phyloP scores from a whole-genome alignment of 73 alveolate species.

The Blepharisma stoltei region DNA sequence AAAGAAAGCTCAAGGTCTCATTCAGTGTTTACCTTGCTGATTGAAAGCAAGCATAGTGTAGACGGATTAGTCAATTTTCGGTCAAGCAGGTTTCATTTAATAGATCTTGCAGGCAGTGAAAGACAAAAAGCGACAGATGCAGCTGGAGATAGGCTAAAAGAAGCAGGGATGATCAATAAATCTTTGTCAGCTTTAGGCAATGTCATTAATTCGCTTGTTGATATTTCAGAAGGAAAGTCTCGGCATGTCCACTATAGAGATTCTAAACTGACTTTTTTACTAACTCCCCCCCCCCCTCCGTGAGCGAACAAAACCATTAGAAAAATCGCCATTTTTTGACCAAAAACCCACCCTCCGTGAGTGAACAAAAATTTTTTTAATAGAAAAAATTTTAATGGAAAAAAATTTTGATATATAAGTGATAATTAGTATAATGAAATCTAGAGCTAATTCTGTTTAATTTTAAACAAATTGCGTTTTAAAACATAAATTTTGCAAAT shows the following conservation, averaged over 20 bases:
- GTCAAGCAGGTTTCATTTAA: conserved; percentile 61
- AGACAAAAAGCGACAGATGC: conserved; percentile 74
- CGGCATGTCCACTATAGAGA: conserved; percentile 70
- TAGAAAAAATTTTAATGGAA: too few relatives aligned
- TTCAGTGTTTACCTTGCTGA: conserved; percentile 65
- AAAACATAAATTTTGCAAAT: too few relatives aligned
- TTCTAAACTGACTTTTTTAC: conserved; percentile 62
- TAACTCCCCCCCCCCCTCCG: too few relatives aligned
- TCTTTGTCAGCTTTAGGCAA: conserved; percentile 43
- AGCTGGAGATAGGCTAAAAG: conserved; percentile 81
- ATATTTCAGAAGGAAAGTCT: conserved; percentile 48
- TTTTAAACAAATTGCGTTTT: too few relatives aligned
- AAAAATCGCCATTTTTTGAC: too few relatives aligned
- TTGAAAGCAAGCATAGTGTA: conserved; percentile 39
- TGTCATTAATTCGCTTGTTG: conserved; percentile 70
- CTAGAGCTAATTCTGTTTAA: too few relatives aligned
- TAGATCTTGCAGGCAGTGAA: conserved; percentile 90
- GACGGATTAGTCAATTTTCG: conserved; percentile 24
- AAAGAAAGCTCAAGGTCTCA: conserved; percentile 83
- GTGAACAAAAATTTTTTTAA: too few relatives aligned
- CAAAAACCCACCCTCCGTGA: too few relatives aligned
- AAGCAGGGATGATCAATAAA: conserved; percentile 85
- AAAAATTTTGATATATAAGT: too few relatives aligned
- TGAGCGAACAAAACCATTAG: too few relatives aligned
- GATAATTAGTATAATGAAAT: too few relatives aligned